phyloP scores from a whole-genome alignment of 2,329 filamentous ascomycete species.

The Sporothrix curviconia region DNA sequence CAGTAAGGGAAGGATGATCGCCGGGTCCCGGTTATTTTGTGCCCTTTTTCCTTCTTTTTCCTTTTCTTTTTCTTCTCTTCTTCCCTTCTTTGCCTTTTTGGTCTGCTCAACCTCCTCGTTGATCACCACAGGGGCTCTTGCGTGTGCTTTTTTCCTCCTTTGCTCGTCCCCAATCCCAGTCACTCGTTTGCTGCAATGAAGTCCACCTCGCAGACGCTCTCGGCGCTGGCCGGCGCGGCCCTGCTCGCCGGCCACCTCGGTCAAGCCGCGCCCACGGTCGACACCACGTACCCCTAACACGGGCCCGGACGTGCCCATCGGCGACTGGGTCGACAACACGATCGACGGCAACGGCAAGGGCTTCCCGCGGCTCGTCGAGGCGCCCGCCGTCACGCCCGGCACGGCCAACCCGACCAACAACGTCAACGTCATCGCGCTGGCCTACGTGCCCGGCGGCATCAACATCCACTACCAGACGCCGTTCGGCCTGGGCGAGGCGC shows the following conservation, averaged over 20 bases:
- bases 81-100: no score
- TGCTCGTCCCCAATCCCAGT: background rate
- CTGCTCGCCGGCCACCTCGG: conserved; percentile 5
- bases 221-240: conserved; percentile 1
- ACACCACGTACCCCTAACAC: conserved; percentile 41
- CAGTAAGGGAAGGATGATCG: background rate
- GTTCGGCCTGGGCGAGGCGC: conserved; percentile 41
- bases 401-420: conserved; percentile 41
- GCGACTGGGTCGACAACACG: conserved; percentile 44
- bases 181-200: conserved; percentile 15
- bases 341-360: conserved; percentile 47
- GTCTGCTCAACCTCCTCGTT: no score
- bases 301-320: conserved; percentile 41
- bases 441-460: conserved; percentile 42
- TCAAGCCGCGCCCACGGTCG: conserved; percentile 24
- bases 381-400: conserved; percentile 41
- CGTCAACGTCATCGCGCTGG: conserved; percentile 44
- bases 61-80: background rate
- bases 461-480: conserved; percentile 49
- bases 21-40: background rate
- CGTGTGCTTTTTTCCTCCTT: background rate
- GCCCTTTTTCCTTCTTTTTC: background rate
- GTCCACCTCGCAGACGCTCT: conserved; percentile 9
- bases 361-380: conserved; percentile 42
- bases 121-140: no score